Evolutionary conservation across 2,329 filamentous ascomycete species (phyloP).

Genomic region (Onygenales sp.): DNA sequence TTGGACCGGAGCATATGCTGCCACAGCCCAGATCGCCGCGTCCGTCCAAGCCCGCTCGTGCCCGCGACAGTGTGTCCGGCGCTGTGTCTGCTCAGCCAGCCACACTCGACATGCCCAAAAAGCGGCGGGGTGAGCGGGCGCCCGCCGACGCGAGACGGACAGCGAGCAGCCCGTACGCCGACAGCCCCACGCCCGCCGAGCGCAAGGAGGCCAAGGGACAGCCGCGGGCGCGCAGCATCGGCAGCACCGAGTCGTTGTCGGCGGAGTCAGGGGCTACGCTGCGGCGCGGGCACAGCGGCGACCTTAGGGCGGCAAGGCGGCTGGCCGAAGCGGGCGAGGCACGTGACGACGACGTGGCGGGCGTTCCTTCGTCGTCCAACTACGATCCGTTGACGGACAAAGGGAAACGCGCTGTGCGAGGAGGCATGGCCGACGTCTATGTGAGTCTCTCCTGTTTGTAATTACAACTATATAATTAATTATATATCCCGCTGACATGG

Average conservation of each 20-base stretch:
- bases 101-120: slow-evolving; percentile 19
- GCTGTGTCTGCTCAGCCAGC: slow-evolving; percentile 6
- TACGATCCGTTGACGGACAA: slow-evolving; percentile 75
- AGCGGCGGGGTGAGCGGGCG: slow-evolving; percentile 16
- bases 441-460: slow-evolving; percentile 51
- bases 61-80: slow-evolving; percentile 4
- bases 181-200: slow-evolving; percentile 36
- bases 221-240: slow-evolving; percentile 55
- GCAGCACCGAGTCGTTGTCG: slow-evolving; percentile 38
- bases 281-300: slow-evolving; percentile 44
- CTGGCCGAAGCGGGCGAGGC: slow-evolving; percentile 15
- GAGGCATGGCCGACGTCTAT: slow-evolving; percentile 83
- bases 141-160: slow-evolving; percentile 10
- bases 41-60: background rate
- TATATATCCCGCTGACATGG: background rate
- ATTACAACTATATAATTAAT: background rate
- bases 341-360: slow-evolving; percentile 19
- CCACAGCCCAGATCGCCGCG: slow-evolving; percentile 18
- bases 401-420: slow-evolving; percentile 68
- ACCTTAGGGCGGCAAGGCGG: slow-evolving; percentile 63
- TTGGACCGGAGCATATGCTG: slow-evolving; percentile 32
- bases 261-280: slow-evolving; percentile 72
- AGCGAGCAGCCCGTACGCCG: slow-evolving; percentile 31
- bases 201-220: slow-evolving; percentile 43
- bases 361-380: slow-evolving; percentile 41